These are phyloP conservation scores for Plantago lanceolata DNA, from an alignment of 305 asterid species.

Conservation along the genomic window DNA sequence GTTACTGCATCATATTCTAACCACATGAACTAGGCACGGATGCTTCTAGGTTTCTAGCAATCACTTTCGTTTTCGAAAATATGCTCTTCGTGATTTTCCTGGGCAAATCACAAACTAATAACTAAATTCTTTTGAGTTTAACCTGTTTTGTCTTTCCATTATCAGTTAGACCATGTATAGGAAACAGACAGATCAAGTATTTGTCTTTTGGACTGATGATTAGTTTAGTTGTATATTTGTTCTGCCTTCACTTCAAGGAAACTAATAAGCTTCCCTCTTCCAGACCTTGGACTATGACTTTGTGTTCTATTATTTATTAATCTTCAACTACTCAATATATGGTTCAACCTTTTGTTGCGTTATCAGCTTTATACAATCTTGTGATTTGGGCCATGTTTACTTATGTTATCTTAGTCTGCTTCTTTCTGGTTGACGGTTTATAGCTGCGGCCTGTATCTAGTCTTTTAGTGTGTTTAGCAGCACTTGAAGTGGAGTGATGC, in stretches of 20 bases:
- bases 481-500: neutral
- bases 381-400: neutral
- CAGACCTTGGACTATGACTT: neutral
- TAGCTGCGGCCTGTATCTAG: neutral
- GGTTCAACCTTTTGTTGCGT: neutral
- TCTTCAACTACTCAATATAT: neutral
- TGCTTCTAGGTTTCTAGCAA: conserved; percentile 2
- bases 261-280: neutral
- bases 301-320: neutral
- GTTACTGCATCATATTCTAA: conserved; percentile 13
- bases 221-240: conserved; percentile 3
- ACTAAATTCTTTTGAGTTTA: neutral
- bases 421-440: conserved; percentile 14
- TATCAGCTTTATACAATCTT: neutral
- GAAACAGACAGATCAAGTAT: neutral
- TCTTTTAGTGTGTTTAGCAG: conserved; percentile 10
- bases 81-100: conserved; percentile 15
- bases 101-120: conserved; percentile 2
- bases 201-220: conserved; percentile 1
- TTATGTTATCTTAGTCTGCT: neutral
- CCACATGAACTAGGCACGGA: conserved; percentile 13
- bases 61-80: conserved; percentile 6
- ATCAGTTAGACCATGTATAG: conserved; percentile 4
- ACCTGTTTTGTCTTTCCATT: neutral
- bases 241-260: conserved; percentile 2